Base-by-base conservation (phyloP, 768 basidiomycete species). In the Strobilomyces echinocephalus region DNA sequence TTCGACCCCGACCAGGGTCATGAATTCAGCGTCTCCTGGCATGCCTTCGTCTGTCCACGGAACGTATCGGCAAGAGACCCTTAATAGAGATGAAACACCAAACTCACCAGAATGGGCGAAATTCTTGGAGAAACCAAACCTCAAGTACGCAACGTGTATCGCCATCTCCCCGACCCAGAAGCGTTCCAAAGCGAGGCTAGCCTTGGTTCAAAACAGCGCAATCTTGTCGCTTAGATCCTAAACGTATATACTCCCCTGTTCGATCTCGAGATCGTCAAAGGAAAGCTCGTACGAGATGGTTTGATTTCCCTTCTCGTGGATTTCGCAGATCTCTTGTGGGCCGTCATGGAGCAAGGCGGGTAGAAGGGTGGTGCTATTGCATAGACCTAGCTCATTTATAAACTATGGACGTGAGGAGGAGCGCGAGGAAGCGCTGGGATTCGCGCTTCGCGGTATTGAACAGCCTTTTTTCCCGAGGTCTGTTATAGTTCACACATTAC, bases 141-240 rank as follows among this genome's bases (percentile, higher is more conserved):
- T 69, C 44, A 71, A 71, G 46, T 72, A 69, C 5, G 73, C 72
- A 11, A 84, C 60, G 16, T 43, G 42, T 26, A 41, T 41, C 40
- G 6, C 78, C 68, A 84, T 84, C 59, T 85, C 80, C 20, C 79
- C 81, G 11, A 83, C 81, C 60, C 78, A 80, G 68, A 79, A 84
- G 35, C 76, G 1, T 28, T 43, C 42, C 42, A 26, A 43, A 6
- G 83, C 82, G 2, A 70, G 61, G 47, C 81, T 81, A 7, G 68
- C 66, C 54, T 74, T 76, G n/a, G 79, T 79, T 57, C 85, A 84
- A 53, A 79, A n/a, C n/a, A n/a, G n/a, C n/a, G n/a, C n/a, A n/a
- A n/a, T n/a, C n/a, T n/a, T n/a, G n/a, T n/a, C n/a, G n/a, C n/a
- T n/a, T n/a, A n/a, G n/a, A 63, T 85, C 84, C 15, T 85, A 70